Conservation (phyloP, 257 asterid genomes). For the Nicotiana benthamiana region DNA sequence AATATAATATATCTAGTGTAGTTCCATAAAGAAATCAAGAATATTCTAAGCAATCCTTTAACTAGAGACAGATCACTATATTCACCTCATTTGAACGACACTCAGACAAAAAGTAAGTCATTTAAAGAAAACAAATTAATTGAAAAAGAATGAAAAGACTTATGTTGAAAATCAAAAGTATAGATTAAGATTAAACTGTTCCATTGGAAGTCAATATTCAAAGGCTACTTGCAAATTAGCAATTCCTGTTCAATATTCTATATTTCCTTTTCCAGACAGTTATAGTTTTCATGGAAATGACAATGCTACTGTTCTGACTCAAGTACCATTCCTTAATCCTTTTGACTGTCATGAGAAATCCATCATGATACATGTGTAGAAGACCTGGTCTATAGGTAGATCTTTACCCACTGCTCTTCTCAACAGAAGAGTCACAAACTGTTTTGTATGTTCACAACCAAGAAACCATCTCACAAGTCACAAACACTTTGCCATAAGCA, state of each 20-base stretch:
- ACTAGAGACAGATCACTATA: background rate
- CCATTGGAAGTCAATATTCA: background rate
- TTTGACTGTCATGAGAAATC: no score
- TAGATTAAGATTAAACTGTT: background rate
- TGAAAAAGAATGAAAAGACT: background rate
- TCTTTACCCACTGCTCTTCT: no score
- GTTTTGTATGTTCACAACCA: no score
- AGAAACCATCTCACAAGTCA: no score
- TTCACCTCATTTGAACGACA: background rate
- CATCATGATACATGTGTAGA: no score
- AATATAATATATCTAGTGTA: background rate
- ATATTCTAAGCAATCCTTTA: background rate
- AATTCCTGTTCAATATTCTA: background rate
- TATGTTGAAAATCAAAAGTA: background rate
- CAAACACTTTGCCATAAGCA: no score
- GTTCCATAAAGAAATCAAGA: background rate
- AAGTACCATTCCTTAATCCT: no score
- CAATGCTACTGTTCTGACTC: no score
- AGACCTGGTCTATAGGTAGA: no score
- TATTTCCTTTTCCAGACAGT: background rate
- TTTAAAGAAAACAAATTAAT: background rate
- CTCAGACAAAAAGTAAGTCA: background rate
- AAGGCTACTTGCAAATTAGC: background rate
- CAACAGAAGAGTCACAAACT: no score
- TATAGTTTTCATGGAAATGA: background rate